phyloP scores from a whole-genome alignment of 164 flowering plant species.

The Tetrastigma voinierianum region DNA sequence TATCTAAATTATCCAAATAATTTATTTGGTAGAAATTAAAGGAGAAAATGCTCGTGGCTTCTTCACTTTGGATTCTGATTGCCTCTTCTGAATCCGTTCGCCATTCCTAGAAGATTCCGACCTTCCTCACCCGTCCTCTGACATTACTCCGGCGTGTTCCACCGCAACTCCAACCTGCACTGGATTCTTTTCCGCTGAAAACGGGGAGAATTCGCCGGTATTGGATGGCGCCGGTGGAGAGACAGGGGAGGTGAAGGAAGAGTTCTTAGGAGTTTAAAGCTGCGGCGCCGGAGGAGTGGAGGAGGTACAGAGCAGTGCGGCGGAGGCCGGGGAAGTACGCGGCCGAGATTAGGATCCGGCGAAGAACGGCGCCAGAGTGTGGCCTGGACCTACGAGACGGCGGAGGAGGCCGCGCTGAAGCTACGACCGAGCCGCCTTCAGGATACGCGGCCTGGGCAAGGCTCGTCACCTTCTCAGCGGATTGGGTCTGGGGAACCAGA shows the following conservation, averaged over 20 bases:
- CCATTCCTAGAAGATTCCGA: constrained; percentile 3
- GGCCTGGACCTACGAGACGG: constrained; percentile 22
- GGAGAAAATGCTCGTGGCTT: neutral
- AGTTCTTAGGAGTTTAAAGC: neutral
- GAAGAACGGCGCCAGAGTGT: constrained; percentile 17
- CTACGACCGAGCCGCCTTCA: constrained; percentile 23
- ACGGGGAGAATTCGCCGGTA: neutral
- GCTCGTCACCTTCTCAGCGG: constrained; percentile 17
- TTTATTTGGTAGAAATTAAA: too few species aligned
- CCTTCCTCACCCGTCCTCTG: neutral
- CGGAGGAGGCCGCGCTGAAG: constrained; percentile 22
- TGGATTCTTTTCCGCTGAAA: neutral
- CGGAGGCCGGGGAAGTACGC: constrained; percentile 22
- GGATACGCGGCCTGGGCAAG: constrained; percentile 16
- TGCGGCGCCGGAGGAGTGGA: neutral
- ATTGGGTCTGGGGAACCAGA: neutral
- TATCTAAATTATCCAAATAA: too few species aligned
- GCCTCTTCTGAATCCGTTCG: neutral
- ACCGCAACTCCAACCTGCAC: neutral
- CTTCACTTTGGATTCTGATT: neutral
- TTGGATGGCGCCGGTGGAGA: neutral
- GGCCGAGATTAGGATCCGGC: constrained; percentile 24
- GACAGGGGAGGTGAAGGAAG: neutral
- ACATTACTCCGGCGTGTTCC: neutral
- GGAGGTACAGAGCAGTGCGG: constrained; percentile 15